A percentile compares a stretch with the other conserved stretches of the same genome.
Evolutionary conservation across 2,329 filamentous ascomycete species (phyloP).

Genomic region (Graphium sp.): DNA sequence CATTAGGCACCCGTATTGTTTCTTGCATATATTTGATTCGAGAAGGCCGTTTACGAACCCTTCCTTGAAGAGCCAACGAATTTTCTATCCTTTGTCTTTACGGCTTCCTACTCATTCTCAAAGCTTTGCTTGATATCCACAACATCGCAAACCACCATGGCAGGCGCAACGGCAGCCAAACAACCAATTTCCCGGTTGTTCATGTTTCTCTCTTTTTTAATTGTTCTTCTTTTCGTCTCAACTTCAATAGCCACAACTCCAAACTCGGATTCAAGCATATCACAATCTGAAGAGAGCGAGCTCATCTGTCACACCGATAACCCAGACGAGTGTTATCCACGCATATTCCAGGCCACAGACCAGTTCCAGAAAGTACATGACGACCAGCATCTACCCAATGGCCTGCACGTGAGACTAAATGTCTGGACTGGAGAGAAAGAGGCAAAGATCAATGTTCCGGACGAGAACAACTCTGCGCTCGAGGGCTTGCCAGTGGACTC

Average conservation of each 20-base stretch:
- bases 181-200: neutral
- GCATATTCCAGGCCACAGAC: conserved; percentile 43
- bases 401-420: conserved; percentile 50
- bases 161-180: conserved; percentile 2
- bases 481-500: conserved; percentile 34
- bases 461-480: conserved; percentile 26
- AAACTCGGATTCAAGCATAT: conserved; percentile 6
- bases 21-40: too few relatives aligned
- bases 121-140: too few relatives aligned
- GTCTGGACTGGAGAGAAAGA: conserved; percentile 46
- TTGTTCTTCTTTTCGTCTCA: conserved; percentile 5
- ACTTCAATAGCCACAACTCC: conserved; percentile 13
- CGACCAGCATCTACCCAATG: conserved; percentile 47
- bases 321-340: conserved; percentile 46
- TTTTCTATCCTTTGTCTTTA: too few relatives aligned
- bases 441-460: conserved; percentile 47
- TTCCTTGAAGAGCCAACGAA: too few relatives aligned
- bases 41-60: too few relatives aligned
- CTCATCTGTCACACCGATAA: conserved; percentile 49
- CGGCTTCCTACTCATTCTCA: too few relatives aligned
- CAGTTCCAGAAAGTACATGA: conserved; percentile 46
- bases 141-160: conserved; percentile 1
- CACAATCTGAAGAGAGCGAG: conserved; percentile 24
- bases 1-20: too few relatives aligned
- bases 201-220: conserved; percentile 1